These are phyloP conservation scores for Bolboschoenoplectus hybrid DNA, from an alignment of 202 grass and related monocot genomes.

Conservation along the genomic window DNA sequence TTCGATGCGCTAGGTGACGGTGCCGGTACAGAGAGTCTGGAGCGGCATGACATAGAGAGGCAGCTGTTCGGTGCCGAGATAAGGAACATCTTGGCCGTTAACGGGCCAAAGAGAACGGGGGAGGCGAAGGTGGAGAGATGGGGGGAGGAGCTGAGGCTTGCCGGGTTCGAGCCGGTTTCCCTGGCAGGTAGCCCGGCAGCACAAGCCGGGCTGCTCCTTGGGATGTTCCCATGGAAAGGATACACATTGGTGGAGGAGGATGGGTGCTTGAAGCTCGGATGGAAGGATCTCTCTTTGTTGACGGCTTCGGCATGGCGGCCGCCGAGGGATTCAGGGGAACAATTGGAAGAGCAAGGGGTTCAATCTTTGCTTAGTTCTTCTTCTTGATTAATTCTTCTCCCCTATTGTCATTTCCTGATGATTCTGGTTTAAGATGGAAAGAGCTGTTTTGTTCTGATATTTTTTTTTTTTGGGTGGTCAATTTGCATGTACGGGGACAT, in stretches of 20 bases:
- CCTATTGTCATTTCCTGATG: not conserved
- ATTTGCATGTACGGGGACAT: not conserved
- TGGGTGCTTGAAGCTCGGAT: slow-evolving; percentile 73
- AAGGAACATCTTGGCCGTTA: slow-evolving; percentile 86
- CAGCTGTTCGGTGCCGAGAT: slow-evolving; percentile 87
- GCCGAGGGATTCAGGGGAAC: not conserved
- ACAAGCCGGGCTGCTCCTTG: slow-evolving; percentile 76
- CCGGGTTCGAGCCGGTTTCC: slow-evolving; percentile 68
- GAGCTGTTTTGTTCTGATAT: not conserved
- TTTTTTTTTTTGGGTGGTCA: not conserved
- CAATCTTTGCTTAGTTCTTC: slow-evolving; percentile 9
- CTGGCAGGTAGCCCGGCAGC: slow-evolving; percentile 69
- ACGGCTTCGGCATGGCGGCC: slow-evolving; percentile 91
- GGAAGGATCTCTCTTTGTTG: slow-evolving; percentile 94
- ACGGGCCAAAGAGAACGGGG: slow-evolving; percentile 71
- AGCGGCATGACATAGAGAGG: slow-evolving; percentile 69
- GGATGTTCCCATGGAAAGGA: slow-evolving; percentile 88
- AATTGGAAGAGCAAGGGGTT: slow-evolving; percentile 19
- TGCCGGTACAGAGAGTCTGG: slow-evolving; percentile 39
- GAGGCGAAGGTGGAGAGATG: slow-evolving; percentile 79
- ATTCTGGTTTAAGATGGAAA: not conserved
- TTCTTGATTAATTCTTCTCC: not conserved
- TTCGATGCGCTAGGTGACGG: slow-evolving; percentile 87
- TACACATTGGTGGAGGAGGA: slow-evolving; percentile 84
- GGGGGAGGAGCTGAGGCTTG: slow-evolving; percentile 68